phyloP scores from a whole-genome alignment of 2,329 filamentous ascomycete species.

The Claviceps quebecensis region DNA sequence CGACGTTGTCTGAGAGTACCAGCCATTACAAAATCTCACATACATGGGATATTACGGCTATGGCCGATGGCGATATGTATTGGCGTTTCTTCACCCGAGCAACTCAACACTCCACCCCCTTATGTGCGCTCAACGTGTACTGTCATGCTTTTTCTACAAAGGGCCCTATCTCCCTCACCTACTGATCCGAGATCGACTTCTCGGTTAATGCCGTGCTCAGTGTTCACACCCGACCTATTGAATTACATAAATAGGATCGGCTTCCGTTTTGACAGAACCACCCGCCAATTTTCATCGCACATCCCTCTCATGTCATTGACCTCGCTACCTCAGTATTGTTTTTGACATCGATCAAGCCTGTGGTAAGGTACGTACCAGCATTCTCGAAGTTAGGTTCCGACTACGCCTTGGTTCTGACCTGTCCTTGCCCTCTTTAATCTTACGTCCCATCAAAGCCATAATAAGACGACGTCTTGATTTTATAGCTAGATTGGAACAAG shows the following conservation, averaged over 20 bases:
- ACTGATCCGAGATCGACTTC: too few relatives aligned
- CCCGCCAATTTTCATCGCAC: background rate
- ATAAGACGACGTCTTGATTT: background rate
- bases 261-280: background rate
- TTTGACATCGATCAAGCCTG: too few relatives aligned
- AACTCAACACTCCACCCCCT: background rate
- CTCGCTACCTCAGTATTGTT: too few relatives aligned
- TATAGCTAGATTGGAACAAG: background rate
- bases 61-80: conserved; percentile 1
- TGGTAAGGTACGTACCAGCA: background rate
- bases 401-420: background rate
- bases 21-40: conserved; percentile 3
- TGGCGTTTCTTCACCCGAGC: background rate
- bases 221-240: background rate
- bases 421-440: background rate
- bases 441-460: background rate
- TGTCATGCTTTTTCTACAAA: background rate
- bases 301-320: too few relatives aligned
- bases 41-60: background rate
- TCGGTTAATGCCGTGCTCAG: too few relatives aligned
- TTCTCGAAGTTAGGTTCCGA: background rate
- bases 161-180: too few relatives aligned
- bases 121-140: background rate
- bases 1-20: conserved; percentile 2
- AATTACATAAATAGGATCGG: background rate